Evolutionary conservation across 371 early-diverging fungal species (phyloP).

Genomic region (Mycotypha africana): DNA sequence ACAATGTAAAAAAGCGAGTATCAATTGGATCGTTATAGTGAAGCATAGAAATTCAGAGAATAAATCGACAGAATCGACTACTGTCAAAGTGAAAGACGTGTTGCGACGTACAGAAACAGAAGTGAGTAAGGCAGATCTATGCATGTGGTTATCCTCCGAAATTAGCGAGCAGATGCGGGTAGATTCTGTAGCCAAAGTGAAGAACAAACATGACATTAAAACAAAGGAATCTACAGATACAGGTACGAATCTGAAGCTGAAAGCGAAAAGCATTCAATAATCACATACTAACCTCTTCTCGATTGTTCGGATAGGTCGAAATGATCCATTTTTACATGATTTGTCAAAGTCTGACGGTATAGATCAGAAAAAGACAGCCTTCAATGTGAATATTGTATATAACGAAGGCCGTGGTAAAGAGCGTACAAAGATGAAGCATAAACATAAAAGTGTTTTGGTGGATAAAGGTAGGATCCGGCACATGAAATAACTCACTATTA

Average conservation of each 20-base stretch:
- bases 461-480: conserved; percentile 65
- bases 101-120: conserved; percentile 65
- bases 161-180: conserved; percentile 63
- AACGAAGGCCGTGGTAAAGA: conserved; percentile 39
- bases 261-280: background rate
- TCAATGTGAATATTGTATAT: conserved; percentile 40
- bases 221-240: conserved; percentile 45
- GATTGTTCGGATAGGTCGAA: conserved; percentile 10
- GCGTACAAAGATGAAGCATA: conserved; percentile 59
- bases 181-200: conserved; percentile 43
- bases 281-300: no score
- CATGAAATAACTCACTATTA: no score
- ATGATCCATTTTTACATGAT: conserved; percentile 30
- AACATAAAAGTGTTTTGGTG: conserved; percentile 60
- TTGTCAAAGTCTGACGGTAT: conserved; percentile 24
- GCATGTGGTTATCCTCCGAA: conserved; percentile 59
- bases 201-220: conserved; percentile 52
- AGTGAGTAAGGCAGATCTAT: conserved; percentile 38
- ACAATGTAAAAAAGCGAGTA: conserved; percentile 63
- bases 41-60: conserved; percentile 50
- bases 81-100: conserved; percentile 75
- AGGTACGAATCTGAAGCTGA: conserved; percentile 14
- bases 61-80: conserved; percentile 28
- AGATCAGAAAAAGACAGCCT: conserved; percentile 28
- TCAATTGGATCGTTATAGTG: conserved; percentile 77